A percentile compares a stretch with the other conserved stretches of the same genome.
phyloP scores from a whole-genome alignment of 805 yeast species.

The Zygotorulaspora chibaensis region DNA sequence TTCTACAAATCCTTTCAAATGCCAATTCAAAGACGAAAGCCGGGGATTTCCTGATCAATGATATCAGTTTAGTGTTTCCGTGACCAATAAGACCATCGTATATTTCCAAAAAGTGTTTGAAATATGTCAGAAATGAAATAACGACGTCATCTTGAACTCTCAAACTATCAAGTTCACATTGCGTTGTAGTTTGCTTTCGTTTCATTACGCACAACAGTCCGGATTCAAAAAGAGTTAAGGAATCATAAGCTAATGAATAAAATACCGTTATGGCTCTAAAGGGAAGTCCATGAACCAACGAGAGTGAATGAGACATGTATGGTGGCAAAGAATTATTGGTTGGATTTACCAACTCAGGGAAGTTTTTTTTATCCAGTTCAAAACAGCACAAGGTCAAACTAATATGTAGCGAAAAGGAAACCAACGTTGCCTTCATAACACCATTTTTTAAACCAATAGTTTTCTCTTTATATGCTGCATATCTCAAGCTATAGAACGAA shows the following conservation, averaged over 20 bases:
- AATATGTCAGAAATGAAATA: conserved; percentile 11
- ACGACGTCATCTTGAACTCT: conserved; percentile 7
- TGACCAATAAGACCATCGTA: conserved; percentile 11
- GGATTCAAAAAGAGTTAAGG: conserved; percentile 14
- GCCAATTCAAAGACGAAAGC: conserved; percentile 10
- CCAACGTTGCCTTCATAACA: conserved; percentile 11
- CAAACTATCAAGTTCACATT: conserved; percentile 15
- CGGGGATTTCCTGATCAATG: conserved; percentile 11
- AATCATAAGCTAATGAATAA: conserved; percentile 14
- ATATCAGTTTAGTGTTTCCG: conserved; percentile 5
- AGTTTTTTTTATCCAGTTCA: conserved; percentile 19
- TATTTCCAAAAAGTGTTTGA: conserved; percentile 11
- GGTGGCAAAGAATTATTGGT: conserved; percentile 19
- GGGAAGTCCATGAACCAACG: conserved; percentile 6
- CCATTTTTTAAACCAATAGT: conserved; percentile 11
- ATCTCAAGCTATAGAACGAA: conserved; percentile 7
- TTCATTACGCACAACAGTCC: conserved; percentile 9
- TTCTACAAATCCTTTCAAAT: conserved; percentile 16
- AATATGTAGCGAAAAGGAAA: conserved; percentile 16
- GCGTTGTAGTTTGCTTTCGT: neutral
- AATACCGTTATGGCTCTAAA: conserved; percentile 13
- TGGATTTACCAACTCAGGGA: conserved; percentile 15
- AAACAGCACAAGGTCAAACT: conserved; percentile 13
- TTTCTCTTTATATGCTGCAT: conserved; percentile 5
- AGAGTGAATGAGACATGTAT: conserved; percentile 12